A percentile compares a stretch with the other conserved stretches of the same genome.
Evolutionary conservation across 495 filamentous ascomycete species (phyloP).

Genomic region (Lophiotrema nucula): DNA sequence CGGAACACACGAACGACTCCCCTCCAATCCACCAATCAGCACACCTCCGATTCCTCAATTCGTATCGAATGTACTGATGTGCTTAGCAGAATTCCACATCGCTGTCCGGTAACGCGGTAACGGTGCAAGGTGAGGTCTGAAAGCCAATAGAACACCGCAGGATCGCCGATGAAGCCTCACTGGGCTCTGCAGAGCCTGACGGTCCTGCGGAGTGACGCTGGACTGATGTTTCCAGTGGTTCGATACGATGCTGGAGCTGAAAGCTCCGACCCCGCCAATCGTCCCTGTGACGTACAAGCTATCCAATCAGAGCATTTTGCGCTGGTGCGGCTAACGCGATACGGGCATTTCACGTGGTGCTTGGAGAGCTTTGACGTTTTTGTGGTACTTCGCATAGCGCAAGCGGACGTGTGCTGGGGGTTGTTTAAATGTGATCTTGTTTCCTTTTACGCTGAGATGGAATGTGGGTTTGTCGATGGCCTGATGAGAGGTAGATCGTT

Average conservation of each 20-base stretch:
- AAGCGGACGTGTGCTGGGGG: background rate
- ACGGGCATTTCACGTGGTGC: background rate
- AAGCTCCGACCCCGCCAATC: background rate
- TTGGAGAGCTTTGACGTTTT: background rate
- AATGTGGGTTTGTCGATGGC: background rate
- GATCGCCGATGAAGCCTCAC: too few species aligned
- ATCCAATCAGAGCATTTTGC: background rate
- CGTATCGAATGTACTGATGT: too few species aligned
- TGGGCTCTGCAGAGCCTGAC: too few species aligned
- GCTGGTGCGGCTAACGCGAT: background rate
- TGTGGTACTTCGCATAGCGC: background rate
- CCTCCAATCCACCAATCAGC: too few species aligned
- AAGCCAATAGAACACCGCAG: too few species aligned
- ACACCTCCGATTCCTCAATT: too few species aligned
- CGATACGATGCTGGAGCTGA: background rate
- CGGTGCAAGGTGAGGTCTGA: too few species aligned
- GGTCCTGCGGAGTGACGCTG: background rate
- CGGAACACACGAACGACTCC: too few species aligned
- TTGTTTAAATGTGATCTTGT: background rate
- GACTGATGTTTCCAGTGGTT: background rate
- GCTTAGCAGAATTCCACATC: too few species aligned
- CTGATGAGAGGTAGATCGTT: too few species aligned
- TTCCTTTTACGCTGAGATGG: background rate
- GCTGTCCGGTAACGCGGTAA: too few species aligned
- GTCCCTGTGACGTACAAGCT: background rate